A percentile compares a stretch with the other conserved stretches of the same genome.
Evolutionary conservation across 768 basidiomycete genomes (phyloP).

Genomic region (Suillus fuscotomentosus): DNA sequence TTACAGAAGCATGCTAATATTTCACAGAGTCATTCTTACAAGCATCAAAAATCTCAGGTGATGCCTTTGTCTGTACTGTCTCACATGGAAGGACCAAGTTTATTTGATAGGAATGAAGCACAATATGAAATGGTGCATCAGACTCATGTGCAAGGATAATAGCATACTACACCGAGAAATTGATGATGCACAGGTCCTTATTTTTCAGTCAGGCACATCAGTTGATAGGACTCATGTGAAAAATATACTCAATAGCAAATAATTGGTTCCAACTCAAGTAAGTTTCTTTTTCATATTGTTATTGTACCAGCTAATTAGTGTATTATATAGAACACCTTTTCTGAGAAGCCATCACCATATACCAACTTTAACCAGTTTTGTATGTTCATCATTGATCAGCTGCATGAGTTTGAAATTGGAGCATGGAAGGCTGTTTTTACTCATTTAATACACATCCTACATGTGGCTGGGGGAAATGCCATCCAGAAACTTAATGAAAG

Average conservation of each 20-base stretch:
- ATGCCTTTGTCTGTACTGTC: conserved; percentile 20
- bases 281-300: background rate
- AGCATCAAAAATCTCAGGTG: conserved; percentile 20
- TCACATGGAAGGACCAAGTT: conserved; percentile 7
- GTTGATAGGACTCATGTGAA: conserved; percentile 5
- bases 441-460: conserved; percentile 16
- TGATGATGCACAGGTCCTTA: background rate
- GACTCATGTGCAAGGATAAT: background rate
- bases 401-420: conserved; percentile 18
- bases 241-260: background rate
- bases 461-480: conserved; percentile 2
- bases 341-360: conserved; percentile 14
- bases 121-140: conserved; percentile 4
- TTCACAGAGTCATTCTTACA: conserved; percentile 16
- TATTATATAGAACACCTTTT: conserved; percentile 24
- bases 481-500: conserved; percentile 11
- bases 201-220: background rate
- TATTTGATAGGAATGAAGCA: conserved; percentile 5
- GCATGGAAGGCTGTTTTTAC: conserved; percentile 14
- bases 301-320: background rate
- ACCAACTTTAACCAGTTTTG: conserved; percentile 8
- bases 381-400: conserved; percentile 11
- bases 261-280: conserved; percentile 3
- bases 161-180: too few relatives aligned
- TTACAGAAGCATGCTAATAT: background rate